Conservation (phyloP, 108 stramenopile species). For the Cyclotella sp. region DNA sequence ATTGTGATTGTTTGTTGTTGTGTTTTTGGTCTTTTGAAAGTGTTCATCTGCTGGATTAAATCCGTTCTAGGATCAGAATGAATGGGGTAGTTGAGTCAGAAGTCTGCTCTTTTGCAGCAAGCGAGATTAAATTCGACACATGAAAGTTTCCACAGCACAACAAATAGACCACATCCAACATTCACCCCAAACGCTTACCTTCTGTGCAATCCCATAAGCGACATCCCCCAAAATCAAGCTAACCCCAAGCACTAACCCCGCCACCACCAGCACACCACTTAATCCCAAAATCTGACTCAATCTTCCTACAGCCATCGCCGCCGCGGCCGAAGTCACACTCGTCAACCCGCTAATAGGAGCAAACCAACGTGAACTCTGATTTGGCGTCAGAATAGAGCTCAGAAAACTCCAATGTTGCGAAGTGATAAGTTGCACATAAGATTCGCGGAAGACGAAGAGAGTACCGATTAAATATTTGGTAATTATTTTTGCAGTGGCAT, state of each 20-base stretch:
- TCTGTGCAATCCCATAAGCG: constrained; percentile 51
- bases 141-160: background rate
- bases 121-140: background rate
- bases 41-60: constrained; percentile 67
- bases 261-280: constrained; percentile 40
- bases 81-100: background rate
- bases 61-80: constrained; percentile 39
- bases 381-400: constrained; percentile 47
- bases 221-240: constrained; percentile 40
- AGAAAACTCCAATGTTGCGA: constrained; percentile 59
- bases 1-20: constrained; percentile 30
- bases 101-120: background rate
- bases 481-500: constrained; percentile 30
- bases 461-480: constrained; percentile 41
- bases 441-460: constrained; percentile 56
- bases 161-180: background rate
- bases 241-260: constrained; percentile 34
- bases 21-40: constrained; percentile 19
- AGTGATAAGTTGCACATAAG: constrained; percentile 56
- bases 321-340: constrained; percentile 47
- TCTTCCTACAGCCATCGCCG: constrained; percentile 41
- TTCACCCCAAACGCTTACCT: constrained; percentile 43
- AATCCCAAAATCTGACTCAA: constrained; percentile 37
- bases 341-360: constrained; percentile 58
- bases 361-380: constrained; percentile 53